These are phyloP conservation scores for Naganishia cerealis DNA, from an alignment of 1,284 basidiomycete genomes.

Conservation along the genomic window DNA sequence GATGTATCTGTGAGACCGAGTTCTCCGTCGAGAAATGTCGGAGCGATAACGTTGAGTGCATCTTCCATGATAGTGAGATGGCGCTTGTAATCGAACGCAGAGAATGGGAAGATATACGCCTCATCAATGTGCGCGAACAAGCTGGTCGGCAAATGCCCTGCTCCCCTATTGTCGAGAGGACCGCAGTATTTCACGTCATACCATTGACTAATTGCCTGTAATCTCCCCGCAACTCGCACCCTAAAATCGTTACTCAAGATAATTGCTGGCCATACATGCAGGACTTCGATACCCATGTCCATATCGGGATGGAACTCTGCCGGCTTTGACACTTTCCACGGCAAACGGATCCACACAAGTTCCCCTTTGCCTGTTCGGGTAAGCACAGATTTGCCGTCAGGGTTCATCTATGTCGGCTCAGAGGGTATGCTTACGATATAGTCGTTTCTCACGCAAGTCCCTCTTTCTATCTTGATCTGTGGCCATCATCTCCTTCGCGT, in stretches of 20 bases:
- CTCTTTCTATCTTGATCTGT: conserved; percentile 23
- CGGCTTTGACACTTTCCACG: conserved; percentile 8
- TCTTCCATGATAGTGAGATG: conserved; percentile 22
- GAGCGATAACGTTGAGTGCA: conserved; percentile 22
- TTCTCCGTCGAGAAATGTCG: conserved; percentile 20
- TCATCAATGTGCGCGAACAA: conserved; percentile 25
- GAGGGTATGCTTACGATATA: conserved; percentile 15
- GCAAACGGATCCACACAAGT: conserved; percentile 18
- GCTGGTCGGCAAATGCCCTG: conserved; percentile 8
- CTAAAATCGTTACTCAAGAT: conserved; percentile 16
- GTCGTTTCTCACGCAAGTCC: conserved; percentile 15
- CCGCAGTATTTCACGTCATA: conserved; percentile 27
- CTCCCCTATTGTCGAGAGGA: conserved; percentile 22
- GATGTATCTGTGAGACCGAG: conserved; percentile 11
- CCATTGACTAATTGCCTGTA: conserved; percentile 1
- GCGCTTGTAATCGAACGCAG: conserved; percentile 11
- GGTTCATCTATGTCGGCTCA: background rate
- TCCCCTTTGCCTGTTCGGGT: conserved; percentile 13
- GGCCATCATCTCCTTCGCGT: conserved; percentile 24
- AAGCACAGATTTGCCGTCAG: background rate
- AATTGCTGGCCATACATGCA: conserved; percentile 23
- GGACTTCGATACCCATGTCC: conserved; percentile 18
- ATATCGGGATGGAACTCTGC: conserved; percentile 13
- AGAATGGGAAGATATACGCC: conserved; percentile 24
- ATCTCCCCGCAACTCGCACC: conserved; percentile 4